Percentiles rank a stretch among this genome's conserved stretches.
phyloP scores from a whole-genome alignment of 23 red algal genomes.

The Cyanidium caldarium region DNA sequence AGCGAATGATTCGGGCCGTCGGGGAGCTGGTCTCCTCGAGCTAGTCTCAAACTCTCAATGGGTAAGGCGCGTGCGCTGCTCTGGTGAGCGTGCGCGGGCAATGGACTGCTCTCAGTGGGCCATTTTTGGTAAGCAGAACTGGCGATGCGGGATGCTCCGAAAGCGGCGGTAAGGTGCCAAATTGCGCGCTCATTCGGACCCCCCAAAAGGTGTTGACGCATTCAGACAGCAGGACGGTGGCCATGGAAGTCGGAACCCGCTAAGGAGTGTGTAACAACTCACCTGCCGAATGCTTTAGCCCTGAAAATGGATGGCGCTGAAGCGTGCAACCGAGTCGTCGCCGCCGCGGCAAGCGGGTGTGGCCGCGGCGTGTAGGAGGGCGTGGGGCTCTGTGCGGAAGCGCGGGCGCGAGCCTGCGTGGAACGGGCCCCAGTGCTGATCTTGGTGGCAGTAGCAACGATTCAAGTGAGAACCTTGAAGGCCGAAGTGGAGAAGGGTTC shows the following conservation, averaged over 20 bases:
- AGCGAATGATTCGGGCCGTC: constrained; percentile 74
- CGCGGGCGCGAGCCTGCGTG: constrained; percentile 27
- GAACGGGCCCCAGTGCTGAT: constrained; percentile 84
- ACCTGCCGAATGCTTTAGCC: constrained; percentile 93
- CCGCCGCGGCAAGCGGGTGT: constrained; percentile 25
- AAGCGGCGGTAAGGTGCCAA: constrained; percentile 62
- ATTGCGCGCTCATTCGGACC: constrained; percentile 43
- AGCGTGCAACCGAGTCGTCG: constrained; percentile 59
- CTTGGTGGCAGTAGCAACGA: constrained; percentile 88
- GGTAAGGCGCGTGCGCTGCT: constrained; percentile 32
- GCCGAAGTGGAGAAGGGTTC: constrained; percentile 91
- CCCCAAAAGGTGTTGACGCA: constrained; percentile 79
- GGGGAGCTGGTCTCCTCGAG: constrained; percentile 29
- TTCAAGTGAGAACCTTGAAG: constrained; percentile 96
- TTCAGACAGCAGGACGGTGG: constrained; percentile 77
- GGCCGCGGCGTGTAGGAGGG: constrained; percentile 52
- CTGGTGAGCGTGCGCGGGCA: neutral
- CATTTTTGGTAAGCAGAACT: constrained; percentile 94
- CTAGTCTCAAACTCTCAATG: constrained; percentile 89
- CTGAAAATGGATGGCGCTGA: constrained; percentile 98
- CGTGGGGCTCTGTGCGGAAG: constrained; percentile 43
- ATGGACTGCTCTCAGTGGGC: constrained; percentile 34
- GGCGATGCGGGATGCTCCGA: constrained; percentile 84
- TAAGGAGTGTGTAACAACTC: constrained; percentile 94
- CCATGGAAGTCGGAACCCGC: constrained; percentile 81